Percentiles rank a stretch among this genome's conserved stretches.
Conservation (phyloP, 148 eudicot genomes). For the Rhododendron molle region DNA sequence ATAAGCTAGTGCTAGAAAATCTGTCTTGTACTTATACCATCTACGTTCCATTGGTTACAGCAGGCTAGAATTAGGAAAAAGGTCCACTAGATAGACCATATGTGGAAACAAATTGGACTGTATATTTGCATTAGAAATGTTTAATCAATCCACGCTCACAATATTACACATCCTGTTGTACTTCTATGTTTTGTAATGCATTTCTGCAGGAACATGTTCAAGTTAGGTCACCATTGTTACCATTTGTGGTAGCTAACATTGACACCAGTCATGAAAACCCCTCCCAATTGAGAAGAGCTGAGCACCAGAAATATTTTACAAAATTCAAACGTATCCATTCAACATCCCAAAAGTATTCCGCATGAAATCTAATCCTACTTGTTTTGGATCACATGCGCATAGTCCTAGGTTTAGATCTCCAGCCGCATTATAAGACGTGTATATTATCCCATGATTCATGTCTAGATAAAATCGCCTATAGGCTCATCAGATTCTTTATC, state of each 20-base stretch:
- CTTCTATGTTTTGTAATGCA: too few relatives aligned
- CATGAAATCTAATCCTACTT: slow-evolving; percentile 48
- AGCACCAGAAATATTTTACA: neutral
- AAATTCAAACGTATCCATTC: neutral
- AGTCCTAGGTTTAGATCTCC: slow-evolving; percentile 10
- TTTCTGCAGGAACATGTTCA: neutral
- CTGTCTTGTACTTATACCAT: neutral
- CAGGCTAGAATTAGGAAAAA: too few relatives aligned
- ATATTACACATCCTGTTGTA: neutral
- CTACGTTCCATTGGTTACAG: neutral
- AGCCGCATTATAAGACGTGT: slow-evolving; percentile 6
- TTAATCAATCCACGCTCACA: neutral
- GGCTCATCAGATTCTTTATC: neutral
- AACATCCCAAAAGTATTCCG: slow-evolving; percentile 20
- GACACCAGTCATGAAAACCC: neutral
- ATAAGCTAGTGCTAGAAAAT: neutral
- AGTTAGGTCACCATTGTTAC: neutral
- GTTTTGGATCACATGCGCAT: slow-evolving; percentile 27
- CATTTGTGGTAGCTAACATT: neutral
- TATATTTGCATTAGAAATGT: neutral
- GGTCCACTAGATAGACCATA: too few relatives aligned
- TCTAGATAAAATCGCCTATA: slow-evolving; percentile 18
- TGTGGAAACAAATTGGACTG: neutral
- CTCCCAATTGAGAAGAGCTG: neutral
- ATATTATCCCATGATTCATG: slow-evolving; percentile 16